Evolutionary conservation across 495 filamentous ascomycete species (phyloP).

Genomic region (Hyphodiscus hymeniophilus): DNA sequence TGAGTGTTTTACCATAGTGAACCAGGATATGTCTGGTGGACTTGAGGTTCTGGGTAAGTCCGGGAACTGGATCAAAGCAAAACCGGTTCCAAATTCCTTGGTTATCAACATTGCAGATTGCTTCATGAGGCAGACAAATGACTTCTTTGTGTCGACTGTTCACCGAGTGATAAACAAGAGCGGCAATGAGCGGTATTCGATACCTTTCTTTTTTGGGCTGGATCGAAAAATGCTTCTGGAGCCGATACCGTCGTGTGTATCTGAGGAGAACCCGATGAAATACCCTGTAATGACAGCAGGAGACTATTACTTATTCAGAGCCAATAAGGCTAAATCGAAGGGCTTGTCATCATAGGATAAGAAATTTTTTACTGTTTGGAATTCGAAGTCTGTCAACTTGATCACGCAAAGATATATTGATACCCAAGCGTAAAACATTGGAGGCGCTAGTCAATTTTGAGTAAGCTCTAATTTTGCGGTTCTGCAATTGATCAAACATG

Average conservation of each 20-base stretch:
- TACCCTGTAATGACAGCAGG: conserved; percentile 6
- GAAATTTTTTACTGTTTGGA: no score
- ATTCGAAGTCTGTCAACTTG: no score
- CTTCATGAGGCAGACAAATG: conserved; percentile 40
- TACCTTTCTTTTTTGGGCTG: conserved; percentile 33
- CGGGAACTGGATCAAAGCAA: conserved; percentile 43
- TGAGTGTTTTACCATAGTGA: conserved; percentile 47
- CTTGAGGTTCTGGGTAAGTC: conserved; percentile 39
- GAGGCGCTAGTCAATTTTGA: no score
- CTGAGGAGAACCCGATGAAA: conserved; percentile 12
- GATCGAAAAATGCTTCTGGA: neutral
- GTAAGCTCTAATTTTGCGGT: no score
- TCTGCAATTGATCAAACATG: no score
- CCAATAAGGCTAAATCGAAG: neutral
- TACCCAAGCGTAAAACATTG: no score
- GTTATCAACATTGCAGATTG: conserved; percentile 61
- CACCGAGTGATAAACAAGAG: conserved; percentile 35
- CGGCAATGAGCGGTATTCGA: conserved; percentile 31
- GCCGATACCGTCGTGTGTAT: conserved; percentile 1
- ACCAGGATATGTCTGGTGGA: conserved; percentile 42
- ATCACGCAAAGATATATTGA: no score
- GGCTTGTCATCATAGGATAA: no score
- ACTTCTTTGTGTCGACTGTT: conserved; percentile 31
- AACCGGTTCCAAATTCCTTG: conserved; percentile 43
- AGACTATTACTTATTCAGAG: neutral